Evolutionary conservation across 305 asterid species (phyloP), one percentile per base, ranked within the genome.

Genomic region (Lippia alba): DNA sequence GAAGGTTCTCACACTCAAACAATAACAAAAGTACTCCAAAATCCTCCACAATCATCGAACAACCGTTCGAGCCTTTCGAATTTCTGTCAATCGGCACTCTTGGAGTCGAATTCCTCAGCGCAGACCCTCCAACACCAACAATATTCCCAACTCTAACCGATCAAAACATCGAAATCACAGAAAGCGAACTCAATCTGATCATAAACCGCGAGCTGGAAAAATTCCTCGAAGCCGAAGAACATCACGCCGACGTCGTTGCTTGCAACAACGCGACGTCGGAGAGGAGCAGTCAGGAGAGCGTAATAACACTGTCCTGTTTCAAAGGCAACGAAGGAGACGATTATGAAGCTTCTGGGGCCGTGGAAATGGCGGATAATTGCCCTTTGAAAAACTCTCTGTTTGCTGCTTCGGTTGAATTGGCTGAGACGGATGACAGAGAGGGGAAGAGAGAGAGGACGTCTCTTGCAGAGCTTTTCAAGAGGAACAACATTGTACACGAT

Each of bases 61-160:
- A 69, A 56, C 12, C 64, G 41, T 61, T 66, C 4, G 81, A 78
- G 74, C 79, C 83, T 40, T 82, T 82, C 33, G 94, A 87, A 30
- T 83, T 89, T 74, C 93, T 89, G 61, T 81, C 94, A 72, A 89
- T 89, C 56, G 94, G 92, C 8, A 89, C 92, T 67, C 81, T 89
- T 12, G 94, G 91, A 17, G 57, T 64, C 64, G 83, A 85, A 49
- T 62, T 80, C 18, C 73, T 71, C 67, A 70, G 56, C 55, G 53
- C 74, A 18, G 86, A 79, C 49, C 89, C 90, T 61, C 80, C 92
- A 51, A 84, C 96, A 16, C 91, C 94, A 55, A 82, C 83, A 17
- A 24, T 24, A 24, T 81, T 89, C 30, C 78, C 79, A 0, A 53
- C 49, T 2, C 41, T 74, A 39, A 73, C 72, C 6, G 58, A 67